Evolutionary conservation across 345 rosid genomes (phyloP).

Genomic region (Mallotus nudiflorus): DNA sequence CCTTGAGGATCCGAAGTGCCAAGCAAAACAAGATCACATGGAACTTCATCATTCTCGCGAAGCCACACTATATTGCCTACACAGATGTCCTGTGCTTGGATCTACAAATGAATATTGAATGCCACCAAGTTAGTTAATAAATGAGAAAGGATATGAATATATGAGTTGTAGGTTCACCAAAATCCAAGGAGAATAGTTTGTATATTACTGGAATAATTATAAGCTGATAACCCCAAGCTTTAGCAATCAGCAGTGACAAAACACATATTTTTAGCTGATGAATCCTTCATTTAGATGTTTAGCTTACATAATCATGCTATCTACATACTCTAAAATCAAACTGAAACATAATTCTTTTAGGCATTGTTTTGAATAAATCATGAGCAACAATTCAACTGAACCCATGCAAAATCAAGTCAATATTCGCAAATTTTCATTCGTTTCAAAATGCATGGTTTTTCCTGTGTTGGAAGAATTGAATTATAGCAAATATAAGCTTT

Average conservation of each 20-base stretch:
- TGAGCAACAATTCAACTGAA: too few relatives aligned
- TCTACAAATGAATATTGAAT: conserved; percentile 42
- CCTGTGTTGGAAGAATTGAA: too few relatives aligned
- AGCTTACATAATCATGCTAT: conserved; percentile 8
- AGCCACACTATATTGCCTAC: conserved; percentile 97
- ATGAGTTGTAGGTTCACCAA: not conserved
- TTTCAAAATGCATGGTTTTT: too few relatives aligned
- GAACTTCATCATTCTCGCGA: conserved; percentile 99
- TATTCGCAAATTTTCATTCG: too few relatives aligned
- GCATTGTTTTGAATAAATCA: too few relatives aligned
- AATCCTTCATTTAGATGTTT: not conserved
- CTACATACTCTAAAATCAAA: not conserved
- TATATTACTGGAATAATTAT: not conserved
- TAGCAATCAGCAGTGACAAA: not conserved
- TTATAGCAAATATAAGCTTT: too few relatives aligned
- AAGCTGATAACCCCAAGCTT: not conserved
- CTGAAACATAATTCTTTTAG: too few relatives aligned
- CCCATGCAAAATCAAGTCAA: too few relatives aligned
- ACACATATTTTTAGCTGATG: not conserved
- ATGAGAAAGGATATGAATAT: not conserved
- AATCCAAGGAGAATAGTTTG: not conserved
- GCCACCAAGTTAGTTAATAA: conserved; percentile 9
- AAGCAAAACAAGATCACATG: conserved; percentile 94
- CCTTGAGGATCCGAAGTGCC: conserved; percentile 97
- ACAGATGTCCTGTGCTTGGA: conserved; percentile 81